Evolutionary conservation across 2,329 filamentous ascomycete species (phyloP).

Genomic region (Apiospora marii): DNA sequence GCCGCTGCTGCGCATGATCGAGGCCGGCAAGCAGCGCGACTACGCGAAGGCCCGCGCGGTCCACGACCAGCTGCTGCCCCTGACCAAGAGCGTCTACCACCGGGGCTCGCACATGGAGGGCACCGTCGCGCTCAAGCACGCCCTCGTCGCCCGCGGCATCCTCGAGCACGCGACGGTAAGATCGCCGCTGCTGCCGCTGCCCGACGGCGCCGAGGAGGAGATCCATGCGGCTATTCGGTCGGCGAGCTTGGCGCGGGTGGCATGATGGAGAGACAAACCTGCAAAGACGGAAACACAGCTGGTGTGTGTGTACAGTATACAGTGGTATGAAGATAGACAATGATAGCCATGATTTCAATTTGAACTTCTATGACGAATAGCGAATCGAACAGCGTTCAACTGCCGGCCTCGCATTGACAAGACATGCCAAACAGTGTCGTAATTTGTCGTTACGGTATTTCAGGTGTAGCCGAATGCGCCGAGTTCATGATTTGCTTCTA

Average conservation of each 20-base stretch:
- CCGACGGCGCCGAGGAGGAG: conserved; percentile 51
- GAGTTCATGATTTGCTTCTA: no score
- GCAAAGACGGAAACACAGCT: no score
- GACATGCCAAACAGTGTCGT: no score
- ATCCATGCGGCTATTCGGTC: conserved; percentile 50
- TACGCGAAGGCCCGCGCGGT: conserved; percentile 55
- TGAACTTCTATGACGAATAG: no score
- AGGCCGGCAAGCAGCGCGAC: conserved; percentile 57
- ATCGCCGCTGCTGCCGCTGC: conserved; percentile 54
- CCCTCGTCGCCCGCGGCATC: conserved; percentile 58
- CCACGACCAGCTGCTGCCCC: conserved; percentile 58
- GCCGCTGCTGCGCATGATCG: conserved; percentile 56
- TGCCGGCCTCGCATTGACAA: no score
- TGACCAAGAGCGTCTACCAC: conserved; percentile 63
- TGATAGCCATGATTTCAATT: no score
- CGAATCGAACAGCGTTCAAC: no score
- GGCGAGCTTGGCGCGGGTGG: conserved; percentile 25
- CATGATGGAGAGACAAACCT: no score
- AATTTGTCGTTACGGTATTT: no score
- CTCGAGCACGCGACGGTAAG: conserved; percentile 57
- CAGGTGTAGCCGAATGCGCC: no score
- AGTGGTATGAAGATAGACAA: no score
- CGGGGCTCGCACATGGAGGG: conserved; percentile 64
- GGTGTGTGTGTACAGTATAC: no score
- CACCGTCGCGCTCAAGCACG: conserved; percentile 60